Percentiles rank a stretch among this genome's conserved stretches.
Conservation (phyloP, 2,329 filamentous ascomycete species). For the Emergomyces africanus region DNA sequence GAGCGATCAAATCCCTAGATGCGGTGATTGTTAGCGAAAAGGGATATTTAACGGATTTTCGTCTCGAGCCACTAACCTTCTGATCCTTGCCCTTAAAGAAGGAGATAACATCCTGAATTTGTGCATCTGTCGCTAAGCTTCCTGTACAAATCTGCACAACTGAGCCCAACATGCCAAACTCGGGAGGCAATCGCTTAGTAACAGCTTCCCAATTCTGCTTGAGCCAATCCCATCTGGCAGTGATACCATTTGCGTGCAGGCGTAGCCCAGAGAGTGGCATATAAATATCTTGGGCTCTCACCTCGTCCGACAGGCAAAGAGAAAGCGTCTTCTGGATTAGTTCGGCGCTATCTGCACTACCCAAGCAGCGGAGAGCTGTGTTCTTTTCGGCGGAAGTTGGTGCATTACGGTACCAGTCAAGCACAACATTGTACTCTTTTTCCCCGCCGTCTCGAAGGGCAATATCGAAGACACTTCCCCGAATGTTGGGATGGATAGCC, state of each 20-base stretch:
- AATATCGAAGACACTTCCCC: constrained; percentile 75
- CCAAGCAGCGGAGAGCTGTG: constrained; percentile 71
- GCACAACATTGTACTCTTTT: constrained; percentile 69
- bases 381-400: constrained; percentile 80
- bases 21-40: constrained; percentile 9
- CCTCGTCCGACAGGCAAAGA: constrained; percentile 62
- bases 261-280: constrained; percentile 71
- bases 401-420: constrained; percentile 62
- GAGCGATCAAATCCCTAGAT: constrained; percentile 63
- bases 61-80: constrained; percentile 39
- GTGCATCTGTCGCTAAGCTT: constrained; percentile 64
- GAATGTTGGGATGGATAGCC: constrained; percentile 85
- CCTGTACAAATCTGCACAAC: constrained; percentile 73
- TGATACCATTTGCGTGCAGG: constrained; percentile 62
- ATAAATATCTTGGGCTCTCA: constrained; percentile 93
- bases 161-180: constrained; percentile 69
- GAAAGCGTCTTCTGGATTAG: constrained; percentile 71
- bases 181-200: constrained; percentile 70
- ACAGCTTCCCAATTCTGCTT: constrained; percentile 80
- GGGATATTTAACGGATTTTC: not conserved
- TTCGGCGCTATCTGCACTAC: constrained; percentile 61
- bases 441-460: constrained; percentile 71
- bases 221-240: constrained; percentile 72
- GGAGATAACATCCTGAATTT: constrained; percentile 59
- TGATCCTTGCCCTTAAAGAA: constrained; percentile 78